Conservation (phyloP, 257 asterid genomes). For the Solanum arcanum region DNA sequence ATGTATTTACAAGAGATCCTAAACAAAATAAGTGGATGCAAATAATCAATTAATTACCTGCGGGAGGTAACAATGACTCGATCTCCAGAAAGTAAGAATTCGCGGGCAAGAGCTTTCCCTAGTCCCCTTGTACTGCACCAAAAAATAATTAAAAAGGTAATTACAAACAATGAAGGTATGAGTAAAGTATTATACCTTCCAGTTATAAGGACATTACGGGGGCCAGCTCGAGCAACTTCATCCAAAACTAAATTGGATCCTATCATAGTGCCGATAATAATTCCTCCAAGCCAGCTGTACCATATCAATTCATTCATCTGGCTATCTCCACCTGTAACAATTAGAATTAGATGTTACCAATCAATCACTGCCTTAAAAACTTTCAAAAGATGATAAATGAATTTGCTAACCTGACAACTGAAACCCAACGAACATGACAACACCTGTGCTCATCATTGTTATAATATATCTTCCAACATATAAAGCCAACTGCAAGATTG, state of each 20-base stretch:
- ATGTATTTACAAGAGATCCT: constrained; percentile 6
- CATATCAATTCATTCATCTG: constrained; percentile 86
- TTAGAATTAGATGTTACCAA: background rate
- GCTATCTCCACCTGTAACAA: constrained; percentile 66
- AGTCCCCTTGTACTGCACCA: constrained; percentile 86
- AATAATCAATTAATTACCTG: constrained; percentile 29
- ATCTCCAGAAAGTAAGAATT: constrained; percentile 91
- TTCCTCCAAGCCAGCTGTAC: constrained; percentile 98
- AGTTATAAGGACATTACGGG: constrained; percentile 87
- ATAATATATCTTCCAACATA: constrained; percentile 80
- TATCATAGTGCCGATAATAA: constrained; percentile 90
- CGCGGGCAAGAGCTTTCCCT: constrained; percentile 98
- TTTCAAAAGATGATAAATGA: background rate
- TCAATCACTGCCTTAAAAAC: no score
- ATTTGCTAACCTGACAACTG: constrained; percentile 77
- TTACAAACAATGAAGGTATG: background rate
- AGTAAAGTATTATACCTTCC: constrained; percentile 55
- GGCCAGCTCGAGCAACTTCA: constrained; percentile 91
- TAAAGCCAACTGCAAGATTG: constrained; percentile 45
- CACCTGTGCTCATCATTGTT: constrained; percentile 92
- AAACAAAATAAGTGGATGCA: no score
- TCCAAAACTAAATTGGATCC: constrained; percentile 95
- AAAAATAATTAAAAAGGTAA: constrained; percentile 2
- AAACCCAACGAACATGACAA: constrained; percentile 66
- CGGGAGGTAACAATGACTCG: constrained; percentile 83